Evolutionary conservation across 2,329 filamentous ascomycete genomes (phyloP).

Genomic region (Penicillium decumbens): DNA sequence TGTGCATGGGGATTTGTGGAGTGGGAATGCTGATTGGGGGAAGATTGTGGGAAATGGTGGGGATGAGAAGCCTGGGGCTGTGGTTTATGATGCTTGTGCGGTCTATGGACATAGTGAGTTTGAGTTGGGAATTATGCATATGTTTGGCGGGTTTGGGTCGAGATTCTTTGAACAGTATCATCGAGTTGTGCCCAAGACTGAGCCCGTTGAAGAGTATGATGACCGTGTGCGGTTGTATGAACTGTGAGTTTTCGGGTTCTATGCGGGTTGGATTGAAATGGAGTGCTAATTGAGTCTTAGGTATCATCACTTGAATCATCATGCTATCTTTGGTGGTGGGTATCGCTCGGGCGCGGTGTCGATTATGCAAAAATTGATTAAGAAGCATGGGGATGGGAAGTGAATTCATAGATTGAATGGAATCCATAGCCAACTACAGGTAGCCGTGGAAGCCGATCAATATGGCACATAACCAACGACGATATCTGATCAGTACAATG

Average conservation of each 20-base stretch:
- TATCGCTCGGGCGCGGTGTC: slow-evolving; percentile 71
- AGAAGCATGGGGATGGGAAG: slow-evolving; percentile 58
- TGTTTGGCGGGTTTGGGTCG: slow-evolving; percentile 84
- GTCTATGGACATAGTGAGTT: slow-evolving; percentile 86
- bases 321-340: slow-evolving; percentile 74
- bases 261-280: neutral
- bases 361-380: slow-evolving; percentile 70
- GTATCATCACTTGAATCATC: slow-evolving; percentile 88
- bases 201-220: slow-evolving; percentile 77
- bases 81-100: slow-evolving; percentile 76
- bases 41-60: slow-evolving; percentile 49
- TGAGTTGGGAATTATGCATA: slow-evolving; percentile 88
- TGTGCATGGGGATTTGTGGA: slow-evolving; percentile 91
- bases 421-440: too few species aligned
- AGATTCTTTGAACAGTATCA: slow-evolving; percentile 75
- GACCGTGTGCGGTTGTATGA: slow-evolving; percentile 79
- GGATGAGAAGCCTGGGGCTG: slow-evolving; percentile 57
- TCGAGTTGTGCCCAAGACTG: slow-evolving; percentile 67
- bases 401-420: neutral
- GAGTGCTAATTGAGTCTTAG: slow-evolving; percentile 40
- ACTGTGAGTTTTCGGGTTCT: slow-evolving; percentile 53
- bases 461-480: too few species aligned
- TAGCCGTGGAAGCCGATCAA: too few species aligned
- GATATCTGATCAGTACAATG: too few species aligned
- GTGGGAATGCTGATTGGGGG: slow-evolving; percentile 70